phyloP scores from a whole-genome alignment of 139 green algal genomes.

The Chlorella sp. region DNA sequence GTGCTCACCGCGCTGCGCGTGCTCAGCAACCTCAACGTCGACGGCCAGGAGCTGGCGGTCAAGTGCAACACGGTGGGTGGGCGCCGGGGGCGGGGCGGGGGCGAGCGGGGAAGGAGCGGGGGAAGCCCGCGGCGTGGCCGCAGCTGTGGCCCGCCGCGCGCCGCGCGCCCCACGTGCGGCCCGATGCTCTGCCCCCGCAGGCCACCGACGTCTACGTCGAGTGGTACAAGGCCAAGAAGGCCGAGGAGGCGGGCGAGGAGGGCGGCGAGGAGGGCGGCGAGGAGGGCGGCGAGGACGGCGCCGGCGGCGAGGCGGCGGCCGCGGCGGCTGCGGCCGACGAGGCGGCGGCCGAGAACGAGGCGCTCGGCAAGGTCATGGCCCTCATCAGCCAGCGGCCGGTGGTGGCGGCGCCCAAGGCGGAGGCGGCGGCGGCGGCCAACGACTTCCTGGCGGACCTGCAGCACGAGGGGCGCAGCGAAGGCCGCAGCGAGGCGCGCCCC shows the following conservation, averaged over 20 bases:
- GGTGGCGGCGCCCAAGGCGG: neutral
- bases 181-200: neutral
- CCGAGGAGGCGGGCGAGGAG: slow-evolving; percentile 29
- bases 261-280: slow-evolving; percentile 35
- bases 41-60: slow-evolving; percentile 85
- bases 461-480: neutral
- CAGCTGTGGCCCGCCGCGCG: neutral
- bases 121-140: neutral
- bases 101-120: neutral
- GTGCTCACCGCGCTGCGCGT: slow-evolving; percentile 70
- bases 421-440: slow-evolving; percentile 36
- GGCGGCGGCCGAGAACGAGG: slow-evolving; percentile 43
- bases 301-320: slow-evolving; percentile 6
- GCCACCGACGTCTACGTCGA: slow-evolving; percentile 27
- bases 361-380: slow-evolving; percentile 60
- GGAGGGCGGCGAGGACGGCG: neutral
- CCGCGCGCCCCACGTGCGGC: neutral
- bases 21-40: slow-evolving; percentile 70
- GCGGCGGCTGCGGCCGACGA: slow-evolving; percentile 12
- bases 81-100: neutral
- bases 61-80: slow-evolving; percentile 72
- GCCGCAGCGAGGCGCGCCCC: neutral
- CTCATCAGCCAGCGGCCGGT: slow-evolving; percentile 53
- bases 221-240: slow-evolving; percentile 35
- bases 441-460: slow-evolving; percentile 47